These are phyloP conservation scores for Lobosporangium transversale DNA, from an alignment of 192 early-diverging fungal genomes.

Conservation along the genomic window DNA sequence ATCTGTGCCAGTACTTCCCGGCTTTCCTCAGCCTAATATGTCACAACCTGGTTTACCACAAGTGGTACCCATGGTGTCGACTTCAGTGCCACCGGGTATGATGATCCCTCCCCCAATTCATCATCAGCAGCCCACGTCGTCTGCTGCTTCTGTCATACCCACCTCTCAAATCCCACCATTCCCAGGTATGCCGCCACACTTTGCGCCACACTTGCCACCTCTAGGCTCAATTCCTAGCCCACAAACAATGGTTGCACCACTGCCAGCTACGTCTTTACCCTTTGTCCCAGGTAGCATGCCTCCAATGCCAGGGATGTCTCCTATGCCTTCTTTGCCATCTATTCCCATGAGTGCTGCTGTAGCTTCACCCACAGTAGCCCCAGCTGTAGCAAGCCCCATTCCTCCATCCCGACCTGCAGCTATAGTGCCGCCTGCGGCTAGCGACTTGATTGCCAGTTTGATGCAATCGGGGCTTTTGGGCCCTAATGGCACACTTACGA, in stretches of 20 bases:
- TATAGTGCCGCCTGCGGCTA: constrained; percentile 14
- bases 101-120: constrained; percentile 15
- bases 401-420: too few species aligned
- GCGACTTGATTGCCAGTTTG: constrained; percentile 37
- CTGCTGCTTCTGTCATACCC: constrained; percentile 4
- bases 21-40: too few species aligned
- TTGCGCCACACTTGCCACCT: constrained; percentile 20
- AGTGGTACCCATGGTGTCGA: constrained; percentile 6
- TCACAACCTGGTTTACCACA: constrained; percentile 3
- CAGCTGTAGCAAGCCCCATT: too few species aligned
- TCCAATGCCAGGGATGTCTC: neutral
- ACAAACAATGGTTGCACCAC: constrained; percentile 1
- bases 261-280: constrained; percentile 7
- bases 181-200: too few species aligned
- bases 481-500: constrained; percentile 27
- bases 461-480: constrained; percentile 45
- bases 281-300: constrained; percentile 3
- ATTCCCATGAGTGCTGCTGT: neutral
- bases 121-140: constrained; percentile 1
- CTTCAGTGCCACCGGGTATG: constrained; percentile 24
- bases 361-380: neutral
- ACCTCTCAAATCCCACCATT: constrained; percentile 3
- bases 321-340: neutral
- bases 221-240: constrained; percentile 9
- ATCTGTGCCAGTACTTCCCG: too few species aligned